These are phyloP conservation scores for Buddleja alternifolia DNA, from an alignment of 257 asterid genomes.

Conservation along the genomic window DNA sequence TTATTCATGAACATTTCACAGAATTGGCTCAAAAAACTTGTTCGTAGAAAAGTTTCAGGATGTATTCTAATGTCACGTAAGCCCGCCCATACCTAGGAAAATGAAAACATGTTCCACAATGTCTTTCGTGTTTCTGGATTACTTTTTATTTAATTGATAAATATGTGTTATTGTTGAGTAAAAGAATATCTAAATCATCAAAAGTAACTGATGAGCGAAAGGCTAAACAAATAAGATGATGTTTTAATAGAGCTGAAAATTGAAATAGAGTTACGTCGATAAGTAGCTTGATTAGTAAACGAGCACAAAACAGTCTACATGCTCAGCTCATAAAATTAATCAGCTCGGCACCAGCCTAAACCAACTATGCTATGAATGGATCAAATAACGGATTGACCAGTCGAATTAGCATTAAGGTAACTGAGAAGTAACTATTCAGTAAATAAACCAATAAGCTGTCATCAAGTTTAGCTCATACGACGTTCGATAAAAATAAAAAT, in stretches of 20 bases:
- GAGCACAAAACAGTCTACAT: background rate
- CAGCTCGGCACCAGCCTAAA: background rate
- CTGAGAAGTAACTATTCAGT: background rate
- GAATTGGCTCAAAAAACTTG: background rate
- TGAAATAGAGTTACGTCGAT: background rate
- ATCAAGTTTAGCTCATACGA: background rate
- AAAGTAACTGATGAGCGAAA: background rate
- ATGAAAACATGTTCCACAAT: no score
- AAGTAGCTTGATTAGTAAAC: background rate
- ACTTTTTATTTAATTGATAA: background rate
- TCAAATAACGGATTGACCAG: background rate
- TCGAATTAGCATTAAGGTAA: background rate
- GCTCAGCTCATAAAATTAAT: background rate
- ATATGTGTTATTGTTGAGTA: background rate
- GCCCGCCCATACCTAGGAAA: no score
- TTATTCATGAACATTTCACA: background rate
- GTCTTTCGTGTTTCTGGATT: no score
- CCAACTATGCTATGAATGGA: background rate
- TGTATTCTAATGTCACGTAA: background rate
- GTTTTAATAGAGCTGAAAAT: background rate
- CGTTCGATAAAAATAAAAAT: background rate
- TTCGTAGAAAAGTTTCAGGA: background rate
- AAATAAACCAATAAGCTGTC: background rate
- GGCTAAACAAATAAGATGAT: background rate
- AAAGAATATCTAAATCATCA: background rate